Conservation (phyloP, 257 asterid genomes). For the Scutellaria galericulata region DNA sequence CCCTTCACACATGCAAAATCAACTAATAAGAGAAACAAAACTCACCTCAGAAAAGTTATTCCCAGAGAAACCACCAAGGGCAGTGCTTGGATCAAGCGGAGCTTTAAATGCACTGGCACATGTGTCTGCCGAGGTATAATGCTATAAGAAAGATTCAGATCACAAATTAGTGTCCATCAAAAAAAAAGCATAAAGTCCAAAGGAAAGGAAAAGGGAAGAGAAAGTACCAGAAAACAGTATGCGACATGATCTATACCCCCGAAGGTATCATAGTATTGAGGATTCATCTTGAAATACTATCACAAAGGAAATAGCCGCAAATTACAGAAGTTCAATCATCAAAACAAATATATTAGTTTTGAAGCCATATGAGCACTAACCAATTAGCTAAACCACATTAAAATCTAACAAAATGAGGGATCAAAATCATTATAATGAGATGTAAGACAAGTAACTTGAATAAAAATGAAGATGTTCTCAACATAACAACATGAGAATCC, state of each 20-base stretch:
- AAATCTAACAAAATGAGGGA: constrained; percentile 6
- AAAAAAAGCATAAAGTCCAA: constrained; percentile 11
- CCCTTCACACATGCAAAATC: constrained; percentile 17
- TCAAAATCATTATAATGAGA: background rate
- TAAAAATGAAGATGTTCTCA: background rate
- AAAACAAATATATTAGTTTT: background rate
- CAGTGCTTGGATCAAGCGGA: constrained; percentile 97
- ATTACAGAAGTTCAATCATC: constrained; percentile 22
- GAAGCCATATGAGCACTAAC: background rate
- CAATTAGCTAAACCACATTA: background rate
- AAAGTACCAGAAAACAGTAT: constrained; percentile 89
- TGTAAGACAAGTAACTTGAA: background rate
- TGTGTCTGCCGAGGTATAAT: constrained; percentile 81
- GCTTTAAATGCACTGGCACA: constrained; percentile 94
- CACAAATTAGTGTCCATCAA: constrained; percentile 28
- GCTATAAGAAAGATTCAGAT: constrained; percentile 58
- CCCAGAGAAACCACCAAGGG: constrained; percentile 95
- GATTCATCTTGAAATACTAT: constrained; percentile 97
- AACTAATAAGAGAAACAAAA: constrained; percentile 8
- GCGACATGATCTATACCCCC: constrained; percentile 89
- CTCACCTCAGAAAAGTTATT: constrained; percentile 86
- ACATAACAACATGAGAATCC: constrained; percentile 1
- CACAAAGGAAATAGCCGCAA: constrained; percentile 35
- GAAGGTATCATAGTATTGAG: constrained; percentile 59
- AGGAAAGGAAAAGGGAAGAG: background rate